A percentile compares a stretch with the other conserved stretches of the same genome.
Evolutionary conservation across 257 asterid genomes (phyloP).

Genomic region (Ligustrum vulgare): DNA sequence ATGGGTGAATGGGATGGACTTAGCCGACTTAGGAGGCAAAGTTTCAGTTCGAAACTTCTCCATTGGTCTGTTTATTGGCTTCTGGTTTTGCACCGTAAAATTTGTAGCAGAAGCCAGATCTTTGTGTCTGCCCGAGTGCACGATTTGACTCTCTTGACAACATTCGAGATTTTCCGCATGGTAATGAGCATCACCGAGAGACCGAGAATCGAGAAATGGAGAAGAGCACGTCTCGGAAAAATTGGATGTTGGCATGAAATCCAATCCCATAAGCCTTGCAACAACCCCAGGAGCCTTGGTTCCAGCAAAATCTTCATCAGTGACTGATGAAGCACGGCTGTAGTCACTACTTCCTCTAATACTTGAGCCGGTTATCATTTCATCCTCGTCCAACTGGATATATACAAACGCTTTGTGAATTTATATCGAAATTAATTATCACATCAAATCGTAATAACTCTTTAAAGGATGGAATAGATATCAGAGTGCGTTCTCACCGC

Average conservation of each 20-base stretch:
- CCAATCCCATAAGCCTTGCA: conserved; percentile 60
- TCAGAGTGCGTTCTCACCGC: conserved; percentile 37
- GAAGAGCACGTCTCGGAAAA: conserved; percentile 34
- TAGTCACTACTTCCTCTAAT: conserved; percentile 67
- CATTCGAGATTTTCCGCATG: conserved; percentile 21
- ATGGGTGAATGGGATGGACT: conserved; percentile 47
- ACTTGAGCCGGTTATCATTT: conserved; percentile 47
- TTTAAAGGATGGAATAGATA: neutral
- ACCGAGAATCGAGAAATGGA: conserved; percentile 48
- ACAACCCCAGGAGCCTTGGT: conserved; percentile 43
- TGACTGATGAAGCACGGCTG: conserved; percentile 61
- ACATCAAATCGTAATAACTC: neutral
- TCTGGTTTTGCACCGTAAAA: conserved; percentile 25
- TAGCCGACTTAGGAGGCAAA: conserved; percentile 57
- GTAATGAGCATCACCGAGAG: conserved; percentile 29
- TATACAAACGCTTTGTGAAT: neutral
- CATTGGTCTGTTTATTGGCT: conserved; percentile 45
- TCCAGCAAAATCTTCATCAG: conserved; percentile 43
- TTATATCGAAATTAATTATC: conserved; percentile 2
- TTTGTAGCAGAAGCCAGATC: conserved; percentile 21
- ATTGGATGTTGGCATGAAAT: conserved; percentile 39
- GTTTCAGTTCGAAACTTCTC: conserved; percentile 51
- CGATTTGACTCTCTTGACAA: conserved; percentile 14
- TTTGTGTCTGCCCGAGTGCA: conserved; percentile 36
- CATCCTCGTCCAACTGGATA: conserved; percentile 68